Conservation (phyloP, 371 early-diverging fungal genomes). For the Syncephalastrum monosporum region DNA sequence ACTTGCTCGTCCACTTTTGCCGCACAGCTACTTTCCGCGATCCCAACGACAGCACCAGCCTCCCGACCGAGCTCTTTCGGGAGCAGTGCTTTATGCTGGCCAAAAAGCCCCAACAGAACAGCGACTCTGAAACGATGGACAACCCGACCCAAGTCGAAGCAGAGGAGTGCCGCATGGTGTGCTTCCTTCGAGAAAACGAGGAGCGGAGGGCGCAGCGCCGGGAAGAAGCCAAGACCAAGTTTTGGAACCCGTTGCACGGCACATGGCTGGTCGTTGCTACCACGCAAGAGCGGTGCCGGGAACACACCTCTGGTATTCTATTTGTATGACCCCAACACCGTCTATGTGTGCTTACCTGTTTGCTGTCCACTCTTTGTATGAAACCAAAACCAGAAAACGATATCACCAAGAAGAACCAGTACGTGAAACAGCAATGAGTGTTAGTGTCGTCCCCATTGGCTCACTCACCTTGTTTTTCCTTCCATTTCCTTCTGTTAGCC, state of each 20-base stretch:
- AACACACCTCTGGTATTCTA: constrained; percentile 16
- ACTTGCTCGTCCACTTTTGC: constrained; percentile 9
- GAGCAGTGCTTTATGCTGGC: constrained; percentile 12
- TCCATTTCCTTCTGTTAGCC: neutral
- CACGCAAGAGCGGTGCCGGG: constrained; percentile 20
- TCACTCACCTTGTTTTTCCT: no score
- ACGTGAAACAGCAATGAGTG: constrained; percentile 1
- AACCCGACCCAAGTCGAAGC: neutral
- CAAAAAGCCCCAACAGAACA: constrained; percentile 5
- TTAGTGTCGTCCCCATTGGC: no score
- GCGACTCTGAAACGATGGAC: neutral
- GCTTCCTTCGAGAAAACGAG: constrained; percentile 22
- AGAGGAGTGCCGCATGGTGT: constrained; percentile 21
- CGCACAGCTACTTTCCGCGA: constrained; percentile 6
- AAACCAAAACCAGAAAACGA: constrained; percentile 14
- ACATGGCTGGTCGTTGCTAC: constrained; percentile 25
- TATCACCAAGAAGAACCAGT: constrained; percentile 18
- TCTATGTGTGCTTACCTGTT: neutral
- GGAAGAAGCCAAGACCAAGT: constrained; percentile 5
- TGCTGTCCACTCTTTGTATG: neutral
- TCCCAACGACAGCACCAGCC: constrained; percentile 2
- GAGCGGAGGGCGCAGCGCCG: constrained; percentile 8
- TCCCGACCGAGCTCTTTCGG: constrained; percentile 4
- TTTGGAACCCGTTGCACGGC: constrained; percentile 23
- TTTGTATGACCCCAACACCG: neutral